Evolutionary conservation across 495 filamentous ascomycete species (phyloP), one percentile per base, ranked within the genome.

Genomic region (Lasiosphaeria miniovina): DNA sequence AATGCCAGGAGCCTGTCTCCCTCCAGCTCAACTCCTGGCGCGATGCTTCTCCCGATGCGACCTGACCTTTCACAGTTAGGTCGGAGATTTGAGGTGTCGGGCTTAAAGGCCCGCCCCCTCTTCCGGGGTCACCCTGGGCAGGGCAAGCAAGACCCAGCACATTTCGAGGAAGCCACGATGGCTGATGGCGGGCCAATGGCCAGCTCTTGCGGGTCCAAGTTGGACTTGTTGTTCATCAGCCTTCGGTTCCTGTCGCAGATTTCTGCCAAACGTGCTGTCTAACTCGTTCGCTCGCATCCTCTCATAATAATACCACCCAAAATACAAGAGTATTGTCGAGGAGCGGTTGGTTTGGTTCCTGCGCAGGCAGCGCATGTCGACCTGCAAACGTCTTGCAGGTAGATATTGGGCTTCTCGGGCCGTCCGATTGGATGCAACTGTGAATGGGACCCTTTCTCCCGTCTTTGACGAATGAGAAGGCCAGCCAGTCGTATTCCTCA

Each of bases 41-140:
- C 11, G 12, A 45, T 6, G 43, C 15, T 11, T 46, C 8, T 7
- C 11, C 12, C 6, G 15, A n/a, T 11, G 6, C 6, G 49, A 35
- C 49, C 24, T 24, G 24, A 24, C 24, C 24, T 24, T 51, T 24
- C 15, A n/a, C n/a, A n/a, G n/a, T n/a, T n/a, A n/a, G 32, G 3
- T 51, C 49, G 49, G 49, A 51, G 49, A 51, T 51, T 51, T 51
- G 49, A 24, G 17, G 17, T 32, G 32, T 35, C 32, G 12, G 6
- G 49, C n/a, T n/a, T 51, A 31, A 35, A 51, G 17, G 49, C 49
- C 49, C 17, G 12, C 1, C 43, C 8, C 11, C 12, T 5, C 5
- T n/a, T n/a, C 4, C 7, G 4, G 6, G 5, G 43, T 1, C 0
- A 11, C 43, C 43, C 11, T 7, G 43, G 15, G 24, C 24, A 24